Evolutionary conservation across 2,329 filamentous ascomycete genomes (phyloP), one percentile per base, ranked within the genome.

Genomic region (Cladophialophora immunda): DNA sequence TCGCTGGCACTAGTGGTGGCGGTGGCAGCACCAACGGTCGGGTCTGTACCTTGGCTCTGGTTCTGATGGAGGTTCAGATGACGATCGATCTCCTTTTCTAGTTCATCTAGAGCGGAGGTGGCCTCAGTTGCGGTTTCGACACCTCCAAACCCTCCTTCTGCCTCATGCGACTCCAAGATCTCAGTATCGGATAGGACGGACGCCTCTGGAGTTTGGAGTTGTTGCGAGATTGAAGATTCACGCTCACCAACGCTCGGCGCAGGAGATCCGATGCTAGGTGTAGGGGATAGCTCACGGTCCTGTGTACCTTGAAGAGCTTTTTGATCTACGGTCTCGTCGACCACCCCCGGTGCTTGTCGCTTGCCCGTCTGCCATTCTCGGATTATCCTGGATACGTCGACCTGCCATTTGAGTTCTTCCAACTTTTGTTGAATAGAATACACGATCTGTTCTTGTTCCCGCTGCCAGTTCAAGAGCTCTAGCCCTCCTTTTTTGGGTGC

Each of bases 401-500:
- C 80, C 70, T 85, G 80, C 62, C 76, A 80, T 50, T 82, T 80
- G 27, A 87, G 74, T 13, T 79, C 75, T 60, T 88, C 83, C 8
- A 90, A 75, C 67, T 86, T 87, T 1, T 78, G 78, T 11, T 84
- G 80, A 9, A 89, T 81, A 56, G 84, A 81, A 1, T 77, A 74
- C 36, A 89, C 77, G 3, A 84, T 70, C 17, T 56, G 81, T 3
- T 77, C 74, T 41, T 78, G 78, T 30, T 79, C 73, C 67, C 79
- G 73, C 58, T 80, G 76, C 81, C 76, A 34, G 76, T 82, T 66
- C 13, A 84, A 87, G 2, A 65, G 34, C 11, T 66, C 59, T 62
- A 47, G 45, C 76, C 77, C 22, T 4, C 63, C 62, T 60, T 58
- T n/a, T 60, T 50, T 55, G 22, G 58, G 67, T 8, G 58, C 63